Base-by-base conservation (phyloP, 1,284 basidiomycete species). In the Ceratobasidium papillatum region DNA sequence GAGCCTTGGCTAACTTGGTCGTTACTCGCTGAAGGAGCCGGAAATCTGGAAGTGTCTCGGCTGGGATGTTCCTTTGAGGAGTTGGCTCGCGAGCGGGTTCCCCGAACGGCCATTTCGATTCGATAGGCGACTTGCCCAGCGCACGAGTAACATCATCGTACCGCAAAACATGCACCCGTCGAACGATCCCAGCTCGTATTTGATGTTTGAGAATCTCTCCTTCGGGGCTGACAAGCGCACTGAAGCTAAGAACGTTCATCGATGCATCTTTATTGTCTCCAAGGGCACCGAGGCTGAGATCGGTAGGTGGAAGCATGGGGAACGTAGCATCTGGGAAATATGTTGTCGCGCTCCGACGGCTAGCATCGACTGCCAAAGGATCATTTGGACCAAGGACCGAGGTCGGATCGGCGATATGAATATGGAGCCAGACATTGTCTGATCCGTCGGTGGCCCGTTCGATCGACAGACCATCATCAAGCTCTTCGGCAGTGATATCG, bases 381-480 rank as follows among this genome's bases (percentile, higher is more conserved):
- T 95, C 90, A 0, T 85, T 86, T 0, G 90, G 91, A 19, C 89
- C 89, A n/a, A 99, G 84, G 74, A 91, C 80, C 1, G 91, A 85
- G 0, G 95, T 96, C 0, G 97, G 96, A 81, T 99, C 97, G 8
- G 98, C 97, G 72, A 99, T 87, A 80, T 99, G 97, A 22, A 93
- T 85, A 79, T 99, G 97, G 17, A 98, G 80, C 98, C 98, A 99
- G 66, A 84, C 79, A 74, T 84, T 84, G 19, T 85, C 87, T 1
- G 89, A 88, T 62, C 91, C 88, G 1, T 83, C 83, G 9, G 85
- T 82, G 25, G 90, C 84, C 1, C 82, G 78, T 77, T 96, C 93
- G 61, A 99, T 80, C 0, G 96, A 97, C 43, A 99, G 80, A 0
- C 95, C 98, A 81, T 99, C 98, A 79, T 99, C 98, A 34, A 99